Evolutionary conservation across 768 basidiomycete species (phyloP), one percentile per base, ranked within the genome.

Genomic region (Porphyrellus cyaneotinctus): DNA sequence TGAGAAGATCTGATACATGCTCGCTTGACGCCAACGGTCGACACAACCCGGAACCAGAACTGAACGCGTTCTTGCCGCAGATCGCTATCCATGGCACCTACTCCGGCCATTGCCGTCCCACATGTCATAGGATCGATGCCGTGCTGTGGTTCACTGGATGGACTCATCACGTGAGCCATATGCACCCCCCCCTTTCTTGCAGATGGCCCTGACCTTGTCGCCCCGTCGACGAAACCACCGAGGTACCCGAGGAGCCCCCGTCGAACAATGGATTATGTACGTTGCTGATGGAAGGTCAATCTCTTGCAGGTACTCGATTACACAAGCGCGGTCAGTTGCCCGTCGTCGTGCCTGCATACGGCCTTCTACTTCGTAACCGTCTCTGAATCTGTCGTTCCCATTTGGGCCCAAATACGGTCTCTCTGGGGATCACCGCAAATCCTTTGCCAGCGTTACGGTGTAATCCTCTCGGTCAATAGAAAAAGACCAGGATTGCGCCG

Each of bases 41-140:
- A n/a, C 64, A 67, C 60, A 65, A 66, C 63, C 56, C 26, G 33
- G 6, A n/a, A 9, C 26, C 26, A 47, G 22, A 37, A 43, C 49
- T 38, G 41, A 33, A 44, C 54, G 30, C 41, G 56, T 51, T 18
- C 56, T 47, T 57, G 56, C 22, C 46, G 42, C 33, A 58, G 57
- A 58, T 58, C 58, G 58, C 35, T 59, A 7, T 53, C 36, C 20
- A 44, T 42, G 51, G n/a, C 47, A 28, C 42, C 20, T 18, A 32
- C 44, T 28, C 48, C 57, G 43, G 51, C 37, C 37, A 5, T 49
- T 39, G 15, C 57, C 57, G 51, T 23, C 18, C 18, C 41, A 20
- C 18, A 24, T 37, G 36, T 10, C 10, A 18, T 37, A n/a, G 15
- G 5, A 2, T 10, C 14, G 36, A 17, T n/a, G 22, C 22, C 38